Base-by-base conservation (phyloP, 192 early-diverging fungal genomes). In the Gryganskiella cystojenkinii region DNA sequence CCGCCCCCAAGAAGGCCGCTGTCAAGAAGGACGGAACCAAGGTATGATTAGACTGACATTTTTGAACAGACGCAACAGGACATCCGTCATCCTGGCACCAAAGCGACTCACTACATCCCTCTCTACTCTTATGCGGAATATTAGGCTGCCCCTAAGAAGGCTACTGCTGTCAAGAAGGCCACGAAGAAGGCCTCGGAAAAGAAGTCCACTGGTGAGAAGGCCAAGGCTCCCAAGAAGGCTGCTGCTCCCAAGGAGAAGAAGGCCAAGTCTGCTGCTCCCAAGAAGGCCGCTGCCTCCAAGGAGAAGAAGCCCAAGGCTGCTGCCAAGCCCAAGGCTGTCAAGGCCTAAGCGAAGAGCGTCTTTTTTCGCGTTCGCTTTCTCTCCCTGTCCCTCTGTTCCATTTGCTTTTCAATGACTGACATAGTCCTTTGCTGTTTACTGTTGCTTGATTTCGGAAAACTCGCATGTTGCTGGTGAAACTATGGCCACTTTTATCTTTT, bases 11-110 rank as follows among this genome's bases (percentile, higher is more conserved):
- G 82, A 87, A 85, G 67, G 79, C 79, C 55, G 73, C 82, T 51
- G 56, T 74, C 35, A 83, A 90, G 71, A 91, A 90, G 81, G 67
- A 65, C 24, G 79, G 55, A 25, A 71, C 83, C 37, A 59, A 60
- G 58, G 58, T 63, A 63, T 44, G 58, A 31, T 19, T 50, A 9
- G 14, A 6, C n/a, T n/a, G 46, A 47, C 17, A 24, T 34, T 3
- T 51, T 15, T 44, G 5, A 10, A 14, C 17, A 50, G 25, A 15
- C 4, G 33, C 9, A 34, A 42, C n/a, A 37, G 25, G 14, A 22
- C 37, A 60, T 9, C 22, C 31, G n/a, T 60, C 20, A 46, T 60
- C 33, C 24, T 20, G 57, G 35, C 17, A 11, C 19, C 15, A 22
- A n/a, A 8, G n/a, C 33, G 14, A 44, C 56, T 30, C 22, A 45